Evolutionary conservation across 139 green algal species (phyloP), one percentile per base, ranked within the genome.

Genomic region (Coelastrella sp.): DNA sequence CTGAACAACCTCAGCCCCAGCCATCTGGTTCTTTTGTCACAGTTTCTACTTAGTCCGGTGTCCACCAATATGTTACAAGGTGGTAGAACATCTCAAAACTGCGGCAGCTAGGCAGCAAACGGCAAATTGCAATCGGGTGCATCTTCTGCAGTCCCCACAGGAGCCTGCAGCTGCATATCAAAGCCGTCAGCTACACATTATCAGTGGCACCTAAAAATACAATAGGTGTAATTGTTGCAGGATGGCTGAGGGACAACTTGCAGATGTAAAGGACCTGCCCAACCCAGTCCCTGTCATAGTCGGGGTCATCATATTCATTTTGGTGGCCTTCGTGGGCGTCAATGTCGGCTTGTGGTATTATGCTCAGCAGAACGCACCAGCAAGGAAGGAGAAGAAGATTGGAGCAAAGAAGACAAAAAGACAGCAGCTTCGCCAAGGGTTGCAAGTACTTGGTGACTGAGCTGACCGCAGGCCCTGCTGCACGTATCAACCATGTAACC

Each of bases 251-350:
- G 63, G 14, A 14, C 25, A 6, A 49, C 35, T 58, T 84, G 79
- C 19, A 68, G 57, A 66, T 15, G 25, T 25, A 66, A 63, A 82
- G 72, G 84, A 89, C 14, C 70, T 82, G 49, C 70, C 70, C 8
- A 89, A 82, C 84, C 87, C 87, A 17, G 87, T 90, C 58, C 87
- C 87, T 19, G 76, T 86, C 25, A 90, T 90, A 19, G 7, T 90
- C 6, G 76, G 76, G 15, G 25, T 86, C 6, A 20, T 90, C 1
- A 20, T 8, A 1, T 35, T 58, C 35, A 12, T 90, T 9, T 27
- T 90, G 76, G 20, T 90, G 60, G 20, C 24, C 15, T 90, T 90
- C 14, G 14, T 90, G 25, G 87, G 7, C 19, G 87, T 79, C 25
- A 90, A 90, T 17, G 25, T 57, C 0, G 78, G 8, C 27, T 76